A percentile compares a stretch with the other conserved stretches of the same genome.
phyloP scores from a whole-genome alignment of 2,329 filamentous ascomycete genomes.

The Exserohilum rostratum region DNA sequence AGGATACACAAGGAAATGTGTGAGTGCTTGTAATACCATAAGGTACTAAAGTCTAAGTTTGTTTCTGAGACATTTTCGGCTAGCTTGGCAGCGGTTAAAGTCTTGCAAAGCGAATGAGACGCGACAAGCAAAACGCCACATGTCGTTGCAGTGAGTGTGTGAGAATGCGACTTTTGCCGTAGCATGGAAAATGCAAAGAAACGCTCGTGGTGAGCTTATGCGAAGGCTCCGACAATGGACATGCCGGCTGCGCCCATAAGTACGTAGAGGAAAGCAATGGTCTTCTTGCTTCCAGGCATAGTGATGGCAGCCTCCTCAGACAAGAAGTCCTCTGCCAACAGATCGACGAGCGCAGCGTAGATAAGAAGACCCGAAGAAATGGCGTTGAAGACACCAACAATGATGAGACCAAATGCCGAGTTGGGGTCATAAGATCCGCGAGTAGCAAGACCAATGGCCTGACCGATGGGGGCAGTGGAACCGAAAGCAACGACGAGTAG shows the following conservation, averaged over 20 bases:
- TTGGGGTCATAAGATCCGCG: slow-evolving; percentile 66
- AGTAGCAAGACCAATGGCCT: slow-evolving; percentile 66
- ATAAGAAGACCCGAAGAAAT: slow-evolving; percentile 68
- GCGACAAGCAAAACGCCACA: neutral
- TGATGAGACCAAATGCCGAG: slow-evolving; percentile 67
- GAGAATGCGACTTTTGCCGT: neutral
- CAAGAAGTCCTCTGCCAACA: slow-evolving; percentile 69
- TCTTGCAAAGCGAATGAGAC: neutral
- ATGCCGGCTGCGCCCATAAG: slow-evolving; percentile 48
- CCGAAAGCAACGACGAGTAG: slow-evolving; percentile 67
- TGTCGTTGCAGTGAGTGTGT: neutral
- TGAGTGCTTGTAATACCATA: neutral
- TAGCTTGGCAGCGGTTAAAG: neutral
- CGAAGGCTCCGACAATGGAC: slow-evolving; percentile 23
- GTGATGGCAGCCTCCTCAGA: slow-evolving; percentile 54
- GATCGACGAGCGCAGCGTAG: slow-evolving; percentile 67
- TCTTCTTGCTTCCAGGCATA: slow-evolving; percentile 61
- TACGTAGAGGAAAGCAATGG: slow-evolving; percentile 56
- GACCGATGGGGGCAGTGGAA: slow-evolving; percentile 68
- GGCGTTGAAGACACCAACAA: slow-evolving; percentile 69
- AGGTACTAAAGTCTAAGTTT: neutral
- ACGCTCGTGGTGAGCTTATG: neutral
- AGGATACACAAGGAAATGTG: neutral
- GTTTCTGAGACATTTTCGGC: neutral
- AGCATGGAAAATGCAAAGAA: neutral